These are phyloP conservation scores for Aspergillus terreus DNA, from an alignment of 2,329 filamentous ascomycete genomes.

Conservation along the genomic window DNA sequence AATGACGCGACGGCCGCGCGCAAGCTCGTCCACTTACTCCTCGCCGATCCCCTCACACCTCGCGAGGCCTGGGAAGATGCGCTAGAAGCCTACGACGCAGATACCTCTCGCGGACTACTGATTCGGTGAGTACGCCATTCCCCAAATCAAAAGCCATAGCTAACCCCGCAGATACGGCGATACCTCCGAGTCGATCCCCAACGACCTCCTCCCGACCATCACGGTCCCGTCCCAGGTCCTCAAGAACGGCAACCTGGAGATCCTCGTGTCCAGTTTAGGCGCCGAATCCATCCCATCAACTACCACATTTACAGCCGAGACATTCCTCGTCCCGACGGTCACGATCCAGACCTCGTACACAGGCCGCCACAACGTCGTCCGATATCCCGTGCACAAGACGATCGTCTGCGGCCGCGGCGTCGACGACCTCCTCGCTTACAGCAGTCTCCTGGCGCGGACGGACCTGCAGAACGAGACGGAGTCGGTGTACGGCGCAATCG, in stretches of 20 bases:
- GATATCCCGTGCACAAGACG: conserved; percentile 79
- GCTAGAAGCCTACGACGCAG: conserved; percentile 49
- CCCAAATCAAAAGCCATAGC: conserved; percentile 28
- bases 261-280: conserved; percentile 55
- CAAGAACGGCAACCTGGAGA: conserved; percentile 56
- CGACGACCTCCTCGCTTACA: conserved; percentile 53
- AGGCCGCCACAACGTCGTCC: conserved; percentile 63
- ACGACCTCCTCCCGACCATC: conserved; percentile 53
- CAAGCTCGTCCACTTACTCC: conserved; percentile 62
- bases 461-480: conserved; percentile 26
- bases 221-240: conserved; percentile 54
- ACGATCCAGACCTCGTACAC: conserved; percentile 64
- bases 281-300: conserved; percentile 49
- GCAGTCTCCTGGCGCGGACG: conserved; percentile 28
- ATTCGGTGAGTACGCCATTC: conserved; percentile 52
- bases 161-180: conserved; percentile 50
- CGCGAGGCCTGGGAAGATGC: conserved; percentile 65
- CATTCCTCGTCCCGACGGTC: conserved; percentile 71
- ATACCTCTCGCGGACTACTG: conserved; percentile 55
- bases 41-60: conserved; percentile 65
- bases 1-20: conserved; percentile 50
- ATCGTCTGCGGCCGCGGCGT: conserved; percentile 72
- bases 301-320: conserved; percentile 51
- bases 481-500: conserved; percentile 36
- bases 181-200: conserved; percentile 44